Conservation (phyloP, 768 basidiomycete species). For the Lentinula sp. region DNA sequence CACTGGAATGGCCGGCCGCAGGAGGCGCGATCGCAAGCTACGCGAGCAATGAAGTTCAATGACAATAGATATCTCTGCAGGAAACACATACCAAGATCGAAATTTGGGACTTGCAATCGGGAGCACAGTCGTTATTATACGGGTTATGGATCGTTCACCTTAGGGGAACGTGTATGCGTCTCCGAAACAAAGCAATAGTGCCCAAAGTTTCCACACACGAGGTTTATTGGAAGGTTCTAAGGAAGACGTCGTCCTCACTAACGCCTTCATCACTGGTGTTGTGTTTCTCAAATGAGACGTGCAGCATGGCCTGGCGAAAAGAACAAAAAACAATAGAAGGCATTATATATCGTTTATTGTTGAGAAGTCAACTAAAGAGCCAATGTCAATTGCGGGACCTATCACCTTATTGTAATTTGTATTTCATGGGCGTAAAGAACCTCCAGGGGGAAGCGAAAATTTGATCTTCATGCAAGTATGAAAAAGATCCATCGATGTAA, state of each 20-base stretch:
- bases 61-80: background rate
- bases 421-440: background rate
- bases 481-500: background rate
- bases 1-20: background rate
- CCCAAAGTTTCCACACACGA: conserved; percentile 3
- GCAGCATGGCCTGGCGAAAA: background rate
- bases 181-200: background rate
- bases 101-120: background rate
- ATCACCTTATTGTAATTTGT: background rate
- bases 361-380: background rate
- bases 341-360: conserved; percentile 1
- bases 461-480: background rate
- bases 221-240: background rate
- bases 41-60: background rate
- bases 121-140: background rate
- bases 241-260: background rate
- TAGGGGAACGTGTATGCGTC: background rate
- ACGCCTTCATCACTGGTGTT: background rate
- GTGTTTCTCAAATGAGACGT: background rate
- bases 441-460: background rate
- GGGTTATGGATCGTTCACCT: background rate
- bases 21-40: background rate
- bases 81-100: background rate
- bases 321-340: conserved; percentile 3
- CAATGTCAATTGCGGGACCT: background rate